Conservation (phyloP, 78 protist genomes). For the Parvularia atlantis region DNA sequence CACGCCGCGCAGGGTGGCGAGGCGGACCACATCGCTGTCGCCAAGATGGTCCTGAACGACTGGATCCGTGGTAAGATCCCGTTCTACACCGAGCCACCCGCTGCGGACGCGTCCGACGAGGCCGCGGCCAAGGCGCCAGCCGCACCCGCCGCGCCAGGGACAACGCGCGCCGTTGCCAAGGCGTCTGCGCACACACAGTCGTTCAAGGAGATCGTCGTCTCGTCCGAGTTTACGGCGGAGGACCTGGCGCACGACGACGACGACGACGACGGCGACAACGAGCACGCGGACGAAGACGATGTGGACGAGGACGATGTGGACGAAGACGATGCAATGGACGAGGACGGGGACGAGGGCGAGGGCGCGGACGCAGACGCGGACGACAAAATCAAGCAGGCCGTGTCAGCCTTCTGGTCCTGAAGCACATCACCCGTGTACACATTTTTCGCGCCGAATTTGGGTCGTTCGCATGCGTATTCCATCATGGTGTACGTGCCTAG, state of each 20-base stretch:
- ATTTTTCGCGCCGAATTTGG: too few species aligned
- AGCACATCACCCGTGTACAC: too few species aligned
- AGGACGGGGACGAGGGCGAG: too few species aligned
- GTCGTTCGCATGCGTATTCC: too few species aligned
- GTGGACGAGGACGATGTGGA: neutral
- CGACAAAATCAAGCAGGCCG: too few species aligned
- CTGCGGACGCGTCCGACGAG: conserved; percentile 6
- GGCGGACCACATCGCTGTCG: conserved; percentile 69
- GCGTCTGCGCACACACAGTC: too few species aligned
- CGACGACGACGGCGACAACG: neutral
- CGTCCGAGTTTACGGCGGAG: neutral
- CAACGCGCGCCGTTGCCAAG: too few species aligned
- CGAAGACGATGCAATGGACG: too few species aligned
- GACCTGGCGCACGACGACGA: too few species aligned
- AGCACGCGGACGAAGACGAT: neutral
- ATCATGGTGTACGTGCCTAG: too few species aligned
- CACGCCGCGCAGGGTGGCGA: conserved; percentile 81
- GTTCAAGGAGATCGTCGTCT: neutral
- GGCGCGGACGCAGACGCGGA: too few species aligned
- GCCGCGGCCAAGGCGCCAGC: neutral
- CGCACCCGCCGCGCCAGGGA: conserved; percentile 1
- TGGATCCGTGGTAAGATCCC: conserved; percentile 90
- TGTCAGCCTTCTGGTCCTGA: too few species aligned
- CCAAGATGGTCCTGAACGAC: conserved; percentile 81
- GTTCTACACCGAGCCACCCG: conserved; percentile 77